A percentile compares a stretch with the other conserved stretches of the same genome.
These are phyloP conservation scores for Linaria vulgaris DNA, from an alignment of 257 asterid species.

Conservation along the genomic window DNA sequence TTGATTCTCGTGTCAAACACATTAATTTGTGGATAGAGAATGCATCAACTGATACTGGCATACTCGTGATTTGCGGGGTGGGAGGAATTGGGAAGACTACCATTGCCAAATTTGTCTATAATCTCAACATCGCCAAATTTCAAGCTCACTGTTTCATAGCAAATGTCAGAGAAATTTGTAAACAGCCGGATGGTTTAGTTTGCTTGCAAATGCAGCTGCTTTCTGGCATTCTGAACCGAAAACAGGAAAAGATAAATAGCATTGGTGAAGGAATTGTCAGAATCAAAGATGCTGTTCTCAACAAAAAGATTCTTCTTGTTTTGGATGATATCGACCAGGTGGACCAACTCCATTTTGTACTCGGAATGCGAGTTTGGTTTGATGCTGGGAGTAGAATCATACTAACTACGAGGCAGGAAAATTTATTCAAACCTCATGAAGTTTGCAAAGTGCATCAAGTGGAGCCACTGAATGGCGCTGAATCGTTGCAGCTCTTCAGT, in stretches of 20 bases:
- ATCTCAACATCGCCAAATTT: conserved; percentile 13
- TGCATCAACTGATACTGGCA: conserved; percentile 1
- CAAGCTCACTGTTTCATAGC: conserved; percentile 26
- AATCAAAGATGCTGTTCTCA: neutral
- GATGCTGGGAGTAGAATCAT: conserved; percentile 26
- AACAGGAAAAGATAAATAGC: conserved; percentile 4
- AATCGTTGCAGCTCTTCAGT: conserved; percentile 13
- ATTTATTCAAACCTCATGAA: conserved; percentile 14
- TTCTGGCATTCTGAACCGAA: conserved; percentile 13
- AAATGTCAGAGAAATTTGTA: conserved; percentile 15
- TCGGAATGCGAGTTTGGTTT: conserved; percentile 23
- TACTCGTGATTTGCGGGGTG: conserved; percentile 18
- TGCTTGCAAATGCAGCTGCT: conserved; percentile 25
- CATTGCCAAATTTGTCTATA: conserved; percentile 14
- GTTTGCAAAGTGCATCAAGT: conserved; percentile 16
- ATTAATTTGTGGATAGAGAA: conserved; percentile 20
- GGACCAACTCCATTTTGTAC: conserved; percentile 17
- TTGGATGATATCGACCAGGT: conserved; percentile 27
- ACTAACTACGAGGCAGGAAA: neutral
- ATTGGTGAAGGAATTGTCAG: conserved; percentile 14
- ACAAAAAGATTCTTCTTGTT: conserved; percentile 22
- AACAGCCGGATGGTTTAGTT: conserved; percentile 17
- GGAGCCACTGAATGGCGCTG: conserved; percentile 4
- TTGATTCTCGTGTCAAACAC: conserved; percentile 20
- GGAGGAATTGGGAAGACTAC: conserved; percentile 11